Evolutionary conservation across 2,329 filamentous ascomycete genomes (phyloP).

Genomic region (Metarhizium humberi): DNA sequence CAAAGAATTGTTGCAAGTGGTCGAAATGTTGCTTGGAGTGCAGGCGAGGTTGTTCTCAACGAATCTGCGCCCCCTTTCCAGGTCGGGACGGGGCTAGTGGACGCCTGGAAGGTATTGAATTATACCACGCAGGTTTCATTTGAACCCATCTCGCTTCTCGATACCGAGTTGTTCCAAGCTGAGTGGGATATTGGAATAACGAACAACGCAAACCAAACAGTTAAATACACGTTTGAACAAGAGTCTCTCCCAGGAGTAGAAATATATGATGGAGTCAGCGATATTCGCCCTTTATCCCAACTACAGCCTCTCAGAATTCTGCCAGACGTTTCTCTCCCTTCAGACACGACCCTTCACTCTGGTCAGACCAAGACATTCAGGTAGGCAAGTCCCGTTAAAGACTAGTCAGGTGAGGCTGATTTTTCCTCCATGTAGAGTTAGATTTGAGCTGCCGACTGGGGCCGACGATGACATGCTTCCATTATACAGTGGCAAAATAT

Average conservation of each 20-base stretch:
- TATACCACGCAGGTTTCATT: conserved; percentile 26
- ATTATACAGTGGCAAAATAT: conserved; percentile 34
- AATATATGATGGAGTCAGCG: conserved; percentile 19
- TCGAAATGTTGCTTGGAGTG: conserved; percentile 20
- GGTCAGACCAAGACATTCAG: conserved; percentile 18
- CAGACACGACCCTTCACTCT: conserved; percentile 16
- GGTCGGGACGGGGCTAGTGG: conserved; percentile 37
- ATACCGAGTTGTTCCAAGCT: conserved; percentile 32
- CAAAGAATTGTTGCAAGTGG: conserved; percentile 27
- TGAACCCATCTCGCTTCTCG: conserved; percentile 37
- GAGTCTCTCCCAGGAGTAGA: conserved; percentile 31
- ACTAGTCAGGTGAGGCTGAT: background rate
- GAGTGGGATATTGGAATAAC: conserved; percentile 28
- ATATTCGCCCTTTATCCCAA: conserved; percentile 17
- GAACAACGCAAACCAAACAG: conserved; percentile 29
- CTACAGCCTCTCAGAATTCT: conserved; percentile 18
- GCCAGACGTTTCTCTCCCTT: conserved; percentile 20
- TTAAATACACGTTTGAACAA: conserved; percentile 30
- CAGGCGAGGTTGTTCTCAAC: conserved; percentile 8
- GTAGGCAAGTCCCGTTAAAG: conserved; percentile 10
- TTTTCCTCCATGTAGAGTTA: conserved; percentile 13
- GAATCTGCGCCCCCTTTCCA: conserved; percentile 24
- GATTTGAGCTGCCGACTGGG: conserved; percentile 18
- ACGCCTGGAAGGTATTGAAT: conserved; percentile 33
- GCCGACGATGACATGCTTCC: conserved; percentile 27